Evolutionary conservation across 2,329 filamentous ascomycete species (phyloP), one percentile per base, ranked within the genome.

Genomic region (Fusarium compactum): DNA sequence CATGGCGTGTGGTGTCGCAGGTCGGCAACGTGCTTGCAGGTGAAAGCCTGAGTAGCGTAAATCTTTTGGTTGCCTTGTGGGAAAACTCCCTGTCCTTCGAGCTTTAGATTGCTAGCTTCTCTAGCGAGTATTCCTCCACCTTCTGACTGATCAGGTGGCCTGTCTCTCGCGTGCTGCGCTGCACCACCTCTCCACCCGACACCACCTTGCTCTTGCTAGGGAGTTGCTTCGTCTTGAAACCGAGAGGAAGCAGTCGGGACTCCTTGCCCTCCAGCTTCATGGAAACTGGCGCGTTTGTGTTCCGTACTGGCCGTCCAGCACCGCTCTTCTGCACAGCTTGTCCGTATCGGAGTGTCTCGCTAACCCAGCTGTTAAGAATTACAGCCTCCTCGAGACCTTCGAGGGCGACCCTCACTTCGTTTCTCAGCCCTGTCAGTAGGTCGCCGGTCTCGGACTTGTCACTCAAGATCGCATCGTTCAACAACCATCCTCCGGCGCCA

Each of bases 61-160:
- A 47, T 63, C 41, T 41, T 61, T 47, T 40, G 46, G 62, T 59
- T 61, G 70, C 66, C 55, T 70, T 70, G 6, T 30, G 40, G 20
- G 29, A 43, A 60, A 68, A 14, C 54, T 34, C 61, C 68, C 56
- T 55, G 53, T 50, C 27, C 46, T 51, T 52, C 51, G 22, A 47
- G 40, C 41, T 44, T 82, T 85, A 93, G 74, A 94, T 83, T 55
- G 86, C 80, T 73, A 97, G 90, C 80, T 89, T 89, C 82, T 97
- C 94, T 71, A 95, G 86, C 48, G 92, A 93, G 82, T 98, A 97
- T 71, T 91, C 89, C 59, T 92, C 92, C 67, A 95, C 91, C 78
- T 90, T 91, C 82, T 92, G 92, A 77, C 92, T 93, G 76, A 92
- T 89, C 78, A 97, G 81, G 80, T 92, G 89, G 20, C 92, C 93